phyloP scores from a whole-genome alignment of 2,329 filamentous ascomycete genomes.

The Aspergillus clavatus region DNA sequence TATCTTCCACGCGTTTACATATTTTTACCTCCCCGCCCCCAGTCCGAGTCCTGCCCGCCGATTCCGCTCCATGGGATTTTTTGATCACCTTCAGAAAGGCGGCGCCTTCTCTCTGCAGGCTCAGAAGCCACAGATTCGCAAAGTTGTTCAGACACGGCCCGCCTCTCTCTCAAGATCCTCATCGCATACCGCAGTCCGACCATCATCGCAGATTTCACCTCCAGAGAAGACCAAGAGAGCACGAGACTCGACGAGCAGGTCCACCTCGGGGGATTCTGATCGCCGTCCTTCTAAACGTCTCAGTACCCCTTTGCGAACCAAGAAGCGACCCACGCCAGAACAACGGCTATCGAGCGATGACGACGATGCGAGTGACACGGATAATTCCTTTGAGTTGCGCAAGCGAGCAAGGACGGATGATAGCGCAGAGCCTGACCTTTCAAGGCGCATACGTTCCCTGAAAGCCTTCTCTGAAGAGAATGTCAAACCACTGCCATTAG shows the following conservation, averaged over 20 bases:
- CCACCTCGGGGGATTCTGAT: slow-evolving; percentile 28
- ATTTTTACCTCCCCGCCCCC: slow-evolving; percentile 6
- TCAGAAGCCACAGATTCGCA: slow-evolving; percentile 40
- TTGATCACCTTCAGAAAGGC: slow-evolving; percentile 44
- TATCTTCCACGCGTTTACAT: slow-evolving; percentile 10
- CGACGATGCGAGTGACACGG: slow-evolving; percentile 40
- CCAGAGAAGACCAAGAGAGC: slow-evolving; percentile 21
- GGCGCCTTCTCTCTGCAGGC: slow-evolving; percentile 39
- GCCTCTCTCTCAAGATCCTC: slow-evolving; percentile 26
- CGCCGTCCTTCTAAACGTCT: slow-evolving; percentile 26
- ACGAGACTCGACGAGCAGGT: slow-evolving; percentile 23
- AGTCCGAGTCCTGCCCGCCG: slow-evolving; percentile 6
- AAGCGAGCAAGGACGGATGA: slow-evolving; percentile 40
- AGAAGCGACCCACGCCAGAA: slow-evolving; percentile 38
- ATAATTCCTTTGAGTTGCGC: slow-evolving; percentile 38
- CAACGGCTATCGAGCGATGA: slow-evolving; percentile 39
- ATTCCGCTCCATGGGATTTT: slow-evolving; percentile 37
- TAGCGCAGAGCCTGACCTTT: slow-evolving; percentile 41
- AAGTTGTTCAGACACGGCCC: slow-evolving; percentile 37
- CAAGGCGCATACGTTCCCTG: slow-evolving; percentile 41
- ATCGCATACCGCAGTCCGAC: slow-evolving; percentile 19
- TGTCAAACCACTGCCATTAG: slow-evolving; percentile 37
- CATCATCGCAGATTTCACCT: slow-evolving; percentile 17
- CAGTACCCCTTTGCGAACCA: slow-evolving; percentile 27
- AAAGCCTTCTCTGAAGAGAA: slow-evolving; percentile 42